Evolutionary conservation across 305 asterid species (phyloP), one percentile per base, ranked within the genome.

Genomic region (Rubia peregrina): DNA sequence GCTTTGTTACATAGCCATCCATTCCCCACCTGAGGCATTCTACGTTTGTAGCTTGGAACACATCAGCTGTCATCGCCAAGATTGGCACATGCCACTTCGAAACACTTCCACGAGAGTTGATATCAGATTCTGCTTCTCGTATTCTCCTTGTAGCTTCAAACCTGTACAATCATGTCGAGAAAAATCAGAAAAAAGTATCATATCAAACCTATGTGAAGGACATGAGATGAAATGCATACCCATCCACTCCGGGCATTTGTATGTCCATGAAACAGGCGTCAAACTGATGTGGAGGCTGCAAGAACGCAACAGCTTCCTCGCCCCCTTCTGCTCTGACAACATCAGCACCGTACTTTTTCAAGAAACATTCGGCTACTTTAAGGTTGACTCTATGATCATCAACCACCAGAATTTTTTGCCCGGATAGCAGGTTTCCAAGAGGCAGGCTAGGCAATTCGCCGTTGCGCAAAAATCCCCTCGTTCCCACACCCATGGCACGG

Each of bases 261-360:
- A 94, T 94, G 73, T 94, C 99, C 99, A 94, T 94, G 84, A 94
- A 94, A 75, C 99, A 94, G 22, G 99, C 99, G 81, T 94, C 97
- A 17, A 94, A 88, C 17, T 62, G 76, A 80, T 94, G 99, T 22
- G 96, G 98, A 5, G 99, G 99, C 33, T 85, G 85, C 57, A 94
- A 75, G 74, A 82, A 73, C 0, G 80, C 44, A 73, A 94, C 84
- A 1, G 99, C 94, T 12, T 89, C 82, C 78, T 63, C 80, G 69
- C 98, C 99, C 57, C 92, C 80, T 42, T 89, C 98, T 21, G 88
- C 90, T 76, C 87, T 80, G 13, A 85, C 94, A 74, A 94, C 98
- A 36, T 94, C 97, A 63, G 99, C 99, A 21, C 99, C 99, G 64
- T 94, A 94, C 81, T 85, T 91, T 68, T 81, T 88, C 68, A 94